Evolutionary conservation across 106 monocot genomes (phyloP).

Genomic region (Allium sativum): DNA sequence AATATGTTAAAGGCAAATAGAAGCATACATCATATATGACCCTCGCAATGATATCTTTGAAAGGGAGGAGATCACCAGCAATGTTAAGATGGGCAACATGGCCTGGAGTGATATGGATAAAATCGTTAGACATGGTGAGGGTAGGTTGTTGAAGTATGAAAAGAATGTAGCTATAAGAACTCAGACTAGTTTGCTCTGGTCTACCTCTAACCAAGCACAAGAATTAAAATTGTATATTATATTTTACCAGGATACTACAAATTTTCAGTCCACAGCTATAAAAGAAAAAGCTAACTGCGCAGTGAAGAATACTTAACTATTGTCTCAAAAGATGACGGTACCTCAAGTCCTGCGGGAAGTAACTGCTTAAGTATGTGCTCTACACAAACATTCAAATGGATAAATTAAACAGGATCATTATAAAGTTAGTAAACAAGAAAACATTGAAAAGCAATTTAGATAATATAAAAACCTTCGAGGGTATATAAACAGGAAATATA

Average conservation of each 20-base stretch:
- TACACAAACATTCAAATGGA: conserved; percentile 9
- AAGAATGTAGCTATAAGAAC: no score
- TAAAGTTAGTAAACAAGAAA: not conserved
- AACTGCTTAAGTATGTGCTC: conserved; percentile 93
- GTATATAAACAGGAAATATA: not conserved
- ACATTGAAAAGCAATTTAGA: not conserved
- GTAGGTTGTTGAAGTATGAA: no score
- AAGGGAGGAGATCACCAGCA: conserved; percentile 57
- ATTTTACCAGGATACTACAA: no score
- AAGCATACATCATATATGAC: conserved; percentile 94
- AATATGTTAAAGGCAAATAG: not conserved
- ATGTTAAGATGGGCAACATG: conserved; percentile 96
- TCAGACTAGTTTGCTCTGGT: no score
- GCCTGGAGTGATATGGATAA: conserved; percentile 30
- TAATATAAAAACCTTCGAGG: not conserved
- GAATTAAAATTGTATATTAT: no score
- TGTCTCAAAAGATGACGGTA: conserved; percentile 98
- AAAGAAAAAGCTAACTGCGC: conserved; percentile 79
- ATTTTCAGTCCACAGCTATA: no score
- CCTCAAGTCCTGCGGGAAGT: conserved; percentile 68
- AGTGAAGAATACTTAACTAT: conserved; percentile 71
- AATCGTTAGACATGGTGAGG: no score
- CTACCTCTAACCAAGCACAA: no score
- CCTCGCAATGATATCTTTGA: conserved; percentile 81
- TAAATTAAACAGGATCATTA: conserved; percentile 2